Evolutionary conservation across 2,329 filamentous ascomycete species (phyloP).

Genomic region (Fusarium sp.): DNA sequence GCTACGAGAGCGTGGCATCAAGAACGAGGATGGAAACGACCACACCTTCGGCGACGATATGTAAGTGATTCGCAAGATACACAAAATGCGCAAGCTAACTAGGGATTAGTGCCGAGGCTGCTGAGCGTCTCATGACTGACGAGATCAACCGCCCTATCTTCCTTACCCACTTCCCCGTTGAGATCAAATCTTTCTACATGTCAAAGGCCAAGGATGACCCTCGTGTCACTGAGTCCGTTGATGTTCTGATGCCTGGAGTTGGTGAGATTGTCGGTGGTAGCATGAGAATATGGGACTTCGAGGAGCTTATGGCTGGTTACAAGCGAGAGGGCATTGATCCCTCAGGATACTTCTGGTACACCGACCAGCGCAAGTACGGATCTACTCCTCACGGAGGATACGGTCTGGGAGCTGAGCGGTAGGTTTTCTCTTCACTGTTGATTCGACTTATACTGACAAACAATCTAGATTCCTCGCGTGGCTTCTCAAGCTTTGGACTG

Average conservation of each 20-base stretch:
- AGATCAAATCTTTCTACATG: conserved; percentile 99
- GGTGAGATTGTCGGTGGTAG: conserved; percentile 96
- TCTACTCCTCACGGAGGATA: conserved; percentile 94
- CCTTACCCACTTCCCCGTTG: conserved; percentile 94
- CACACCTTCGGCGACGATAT: conserved; percentile 98
- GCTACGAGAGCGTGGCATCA: conserved; percentile 89
- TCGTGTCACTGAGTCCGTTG: conserved; percentile 92
- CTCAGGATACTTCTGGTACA: conserved; percentile 97
- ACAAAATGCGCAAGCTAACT: conserved; percentile 1
- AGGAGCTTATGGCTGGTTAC: conserved; percentile 90
- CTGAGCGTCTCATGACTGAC: conserved; percentile 97
- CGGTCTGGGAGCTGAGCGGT: conserved; percentile 88
- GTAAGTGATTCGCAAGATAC: conserved; percentile 4
- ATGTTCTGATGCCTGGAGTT: conserved; percentile 88
- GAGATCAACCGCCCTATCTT: conserved; percentile 96
- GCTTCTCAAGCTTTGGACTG: conserved; percentile 74
- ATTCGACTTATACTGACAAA: conserved; percentile 9
- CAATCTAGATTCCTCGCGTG: conserved; percentile 66
- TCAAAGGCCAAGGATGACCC: conserved; percentile 83
- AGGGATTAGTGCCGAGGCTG: conserved; percentile 78
- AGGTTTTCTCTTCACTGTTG: neutral
- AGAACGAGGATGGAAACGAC: conserved; percentile 90
- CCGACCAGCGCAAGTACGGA: conserved; percentile 94
- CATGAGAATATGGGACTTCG: conserved; percentile 95
- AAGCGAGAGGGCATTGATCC: conserved; percentile 87